A percentile compares a stretch with the other conserved stretches of the same genome.
These are phyloP conservation scores for Dactylellina leptospora DNA, from an alignment of 2,329 filamentous ascomycete species.

Conservation along the genomic window DNA sequence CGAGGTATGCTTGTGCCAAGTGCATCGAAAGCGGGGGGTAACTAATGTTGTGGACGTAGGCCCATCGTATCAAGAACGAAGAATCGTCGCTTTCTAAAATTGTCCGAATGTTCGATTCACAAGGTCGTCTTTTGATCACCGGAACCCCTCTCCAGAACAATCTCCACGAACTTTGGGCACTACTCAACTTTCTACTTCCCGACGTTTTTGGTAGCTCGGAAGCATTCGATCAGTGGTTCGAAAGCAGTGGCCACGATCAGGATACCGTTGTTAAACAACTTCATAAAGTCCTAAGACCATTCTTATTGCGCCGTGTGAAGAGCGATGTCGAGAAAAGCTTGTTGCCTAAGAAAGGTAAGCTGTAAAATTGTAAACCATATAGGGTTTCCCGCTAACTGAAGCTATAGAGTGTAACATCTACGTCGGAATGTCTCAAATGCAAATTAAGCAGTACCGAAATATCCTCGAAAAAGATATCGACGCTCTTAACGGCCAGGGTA, in stretches of 20 bases:
- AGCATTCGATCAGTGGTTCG: conserved; percentile 98
- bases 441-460: conserved; percentile 98
- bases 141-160: conserved; percentile 98
- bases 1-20: conserved; percentile 66
- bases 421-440: conserved; percentile 99
- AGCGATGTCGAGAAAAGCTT: conserved; percentile 97
- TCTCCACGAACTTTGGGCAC: conserved; percentile 94
- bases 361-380: neutral
- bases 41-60: conserved; percentile 59
- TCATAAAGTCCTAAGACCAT: conserved; percentile 89
- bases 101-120: conserved; percentile 92
- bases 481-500: conserved; percentile 88
- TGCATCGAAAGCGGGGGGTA: neutral
- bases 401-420: conserved; percentile 85
- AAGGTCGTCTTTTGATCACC: conserved; percentile 93
- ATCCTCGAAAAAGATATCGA: conserved; percentile 99
- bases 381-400: conserved; percentile 23
- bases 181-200: conserved; percentile 96
- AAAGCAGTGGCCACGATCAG: conserved; percentile 85
- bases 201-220: conserved; percentile 97
- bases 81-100: conserved; percentile 96
- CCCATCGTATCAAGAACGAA: conserved; percentile 99
- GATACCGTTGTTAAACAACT: conserved; percentile 96
- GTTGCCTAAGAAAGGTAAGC: conserved; percentile 79
- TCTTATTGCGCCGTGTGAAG: conserved; percentile 94